Base-by-base conservation (phyloP, 345 rosid species). In the Microcos paniculata region DNA sequence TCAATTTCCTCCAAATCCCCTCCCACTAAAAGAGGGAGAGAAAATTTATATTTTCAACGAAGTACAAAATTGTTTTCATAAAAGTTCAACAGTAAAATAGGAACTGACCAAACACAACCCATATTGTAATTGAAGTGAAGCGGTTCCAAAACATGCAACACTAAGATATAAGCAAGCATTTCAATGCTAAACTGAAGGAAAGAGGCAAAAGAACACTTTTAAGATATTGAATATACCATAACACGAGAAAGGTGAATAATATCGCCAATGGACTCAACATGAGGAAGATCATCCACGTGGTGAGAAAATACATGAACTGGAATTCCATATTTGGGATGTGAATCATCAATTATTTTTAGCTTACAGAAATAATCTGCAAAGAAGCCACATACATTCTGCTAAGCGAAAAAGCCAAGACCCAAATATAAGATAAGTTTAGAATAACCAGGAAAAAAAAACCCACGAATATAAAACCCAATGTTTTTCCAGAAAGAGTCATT, bases 361-460 rank as follows among this genome's bases (percentile, higher is more conserved):
- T 87, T 66, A 74, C 88, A 85, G 74, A 81, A 70, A 82, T 78
- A 85, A 89, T 86, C 96, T 93, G 88, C 82, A 76, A 82, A 66
- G 19, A 46, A 63, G 76, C 23, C 46, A n/a, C n/a, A 24, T 2
- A 24, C 45, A 43, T 35, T 8, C 57, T 16, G 33, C 75, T 21
- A 10, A 57, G 62, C 58, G 13, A 46, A 59, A 52, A 6, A 35
- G 40, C 11, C 0, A 24, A 24, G 33, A 66, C 69, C 35, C 4
- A 28, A 33, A 26, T 42, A 45, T 31, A 43, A 73, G 51, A 0
- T 3, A 69, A 33, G 43, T 49, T 40, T 38, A 28, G 7, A 75
- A 53, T 12, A 24, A 24, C 15, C 51, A 75, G 26, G 46, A 23
- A 40, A 35, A 91, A 84, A 46, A 5, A 90, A 84, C 74, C 52